Evolutionary conservation across 257 asterid species (phyloP).

Genomic region (Solanum sitiens): DNA sequence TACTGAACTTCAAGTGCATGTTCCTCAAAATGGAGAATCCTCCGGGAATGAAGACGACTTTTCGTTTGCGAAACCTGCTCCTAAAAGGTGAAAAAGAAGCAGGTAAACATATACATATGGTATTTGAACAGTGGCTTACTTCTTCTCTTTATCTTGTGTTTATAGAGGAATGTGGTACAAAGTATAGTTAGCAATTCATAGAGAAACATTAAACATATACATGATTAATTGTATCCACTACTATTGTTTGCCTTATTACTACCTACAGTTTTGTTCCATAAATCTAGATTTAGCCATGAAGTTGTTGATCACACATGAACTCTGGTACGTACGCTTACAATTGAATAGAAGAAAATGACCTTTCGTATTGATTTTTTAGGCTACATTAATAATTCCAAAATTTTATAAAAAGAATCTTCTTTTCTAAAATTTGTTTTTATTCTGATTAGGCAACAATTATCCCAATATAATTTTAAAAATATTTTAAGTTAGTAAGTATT

Average conservation of each 20-base stretch:
- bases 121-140: neutral
- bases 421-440: neutral
- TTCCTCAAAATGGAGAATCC: conserved; percentile 6
- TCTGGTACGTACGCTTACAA: neutral
- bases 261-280: neutral
- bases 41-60: conserved; percentile 43
- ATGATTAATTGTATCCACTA: neutral
- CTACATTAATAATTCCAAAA: neutral
- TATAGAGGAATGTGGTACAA: neutral
- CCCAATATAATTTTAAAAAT: too few species aligned
- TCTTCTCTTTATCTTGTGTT: neutral
- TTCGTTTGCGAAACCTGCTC: conserved; percentile 55
- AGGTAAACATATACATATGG: neutral
- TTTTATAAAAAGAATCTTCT: neutral
- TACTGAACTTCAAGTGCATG: conserved; percentile 11
- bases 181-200: neutral
- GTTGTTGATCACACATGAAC: neutral
- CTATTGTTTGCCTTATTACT: neutral
- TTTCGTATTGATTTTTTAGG: neutral
- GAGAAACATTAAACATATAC: neutral
- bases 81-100: neutral
- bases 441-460: neutral
- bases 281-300: neutral
- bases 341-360: neutral
- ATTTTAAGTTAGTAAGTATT: neutral